Base-by-base conservation (phyloP, 345 rosid species). In the Ceriops decandra region DNA sequence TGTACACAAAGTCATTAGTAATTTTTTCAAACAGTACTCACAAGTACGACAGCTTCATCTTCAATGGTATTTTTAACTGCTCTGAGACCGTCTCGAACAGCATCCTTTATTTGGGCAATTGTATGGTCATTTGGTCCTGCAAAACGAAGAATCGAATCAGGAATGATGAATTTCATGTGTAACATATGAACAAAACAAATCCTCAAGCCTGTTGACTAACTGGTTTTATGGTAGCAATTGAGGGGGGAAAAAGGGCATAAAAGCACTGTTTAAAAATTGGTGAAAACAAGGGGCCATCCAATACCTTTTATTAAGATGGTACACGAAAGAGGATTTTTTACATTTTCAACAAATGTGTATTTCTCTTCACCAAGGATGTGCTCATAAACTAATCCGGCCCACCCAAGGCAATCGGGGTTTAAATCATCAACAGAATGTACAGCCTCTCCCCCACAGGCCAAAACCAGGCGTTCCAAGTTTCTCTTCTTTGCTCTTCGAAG, bases 361-460 rank as follows among this genome's bases (percentile, higher is more conserved):
- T 88, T 91, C 63, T 92, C 97, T 75, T 95, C 99, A 32, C 99
- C 98, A 62, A 95, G 98, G 61, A 85, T 77, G 42, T 95, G 98
- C 79, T 95, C 98, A 76, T 90, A 90, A 21, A 95, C 97, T 36
- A 92, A 86, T 75, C 99, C 98, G 75, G 99, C 98, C 99, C 93
- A 95, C 52, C 99, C 97, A 79, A 95, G 96, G 75, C 85, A 91
- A 49, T 85, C 89, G 2, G 97, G 93, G 46, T 95, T 88, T 74
- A 95, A 70, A 74, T 86, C 89, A 63, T 91, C 97, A 58, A 95
- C 96, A 51, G 93, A 91, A 63, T 90, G 92, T 71, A 95, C 90
- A 76, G 92, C 97, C 76, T 92, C 98, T 76, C 99, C 99, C 63
- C 98, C 99, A 80, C 98, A 91, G 57, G 97, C 93, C 82, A 95